Evolutionary conservation across 169 alveolate species (phyloP).

Genomic region (Plasmodium vivax): DNA sequence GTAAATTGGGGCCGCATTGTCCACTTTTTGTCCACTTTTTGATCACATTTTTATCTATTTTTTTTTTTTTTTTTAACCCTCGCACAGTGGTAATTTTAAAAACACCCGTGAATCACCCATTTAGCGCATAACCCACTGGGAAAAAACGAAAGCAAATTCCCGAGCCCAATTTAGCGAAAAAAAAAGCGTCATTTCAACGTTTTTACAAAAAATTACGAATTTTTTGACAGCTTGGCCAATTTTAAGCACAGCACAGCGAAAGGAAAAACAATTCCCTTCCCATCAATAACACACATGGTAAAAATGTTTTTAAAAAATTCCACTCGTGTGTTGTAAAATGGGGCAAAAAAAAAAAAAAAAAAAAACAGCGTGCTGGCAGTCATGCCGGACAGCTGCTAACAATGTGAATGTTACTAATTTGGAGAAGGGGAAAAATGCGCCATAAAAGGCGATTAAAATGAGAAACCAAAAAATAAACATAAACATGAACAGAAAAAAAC

Average conservation of each 20-base stretch:
- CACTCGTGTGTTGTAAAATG: not conserved
- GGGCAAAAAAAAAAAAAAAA: not conserved
- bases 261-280: not conserved
- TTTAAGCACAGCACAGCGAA: not conserved
- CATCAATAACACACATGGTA: not conserved
- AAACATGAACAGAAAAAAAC: not conserved
- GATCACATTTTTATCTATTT: constrained; percentile 13
- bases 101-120: not conserved
- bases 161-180: not conserved
- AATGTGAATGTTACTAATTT: not conserved
- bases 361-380: not conserved
- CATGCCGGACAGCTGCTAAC: not conserved
- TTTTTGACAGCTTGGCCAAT: not conserved
- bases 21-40: not conserved
- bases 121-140: not conserved
- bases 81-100: constrained; percentile 10
- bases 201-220: not conserved
- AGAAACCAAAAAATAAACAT: not conserved
- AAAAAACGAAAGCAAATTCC: not conserved
- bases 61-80: constrained; percentile 25
- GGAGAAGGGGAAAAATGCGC: not conserved
- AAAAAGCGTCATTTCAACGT: not conserved
- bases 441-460: not conserved
- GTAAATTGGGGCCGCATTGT: not conserved
- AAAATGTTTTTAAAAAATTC: not conserved